Evolutionary conservation across 176 grass and related monocot species (phyloP).

Genomic region (Aegilops longissima): DNA sequence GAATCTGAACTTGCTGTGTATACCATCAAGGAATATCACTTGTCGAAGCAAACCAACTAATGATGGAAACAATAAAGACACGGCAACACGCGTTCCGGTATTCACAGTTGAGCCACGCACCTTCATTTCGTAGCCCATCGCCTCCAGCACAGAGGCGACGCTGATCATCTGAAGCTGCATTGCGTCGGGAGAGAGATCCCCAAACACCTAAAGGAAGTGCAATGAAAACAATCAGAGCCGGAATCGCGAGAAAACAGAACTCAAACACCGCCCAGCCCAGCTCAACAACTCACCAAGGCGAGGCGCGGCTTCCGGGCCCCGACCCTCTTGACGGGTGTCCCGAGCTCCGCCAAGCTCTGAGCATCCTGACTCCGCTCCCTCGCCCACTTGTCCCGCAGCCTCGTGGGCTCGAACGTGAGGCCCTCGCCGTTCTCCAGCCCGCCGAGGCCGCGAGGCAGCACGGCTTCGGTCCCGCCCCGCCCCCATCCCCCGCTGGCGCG

Average conservation of each 20-base stretch:
- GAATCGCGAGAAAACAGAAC: neutral
- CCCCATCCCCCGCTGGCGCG: neutral
- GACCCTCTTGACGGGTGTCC: conserved; percentile 45
- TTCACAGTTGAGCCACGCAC: conserved; percentile 31
- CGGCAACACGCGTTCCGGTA: neutral
- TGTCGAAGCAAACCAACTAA: conserved; percentile 28
- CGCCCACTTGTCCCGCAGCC: conserved; percentile 75
- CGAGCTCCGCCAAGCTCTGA: conserved; percentile 43
- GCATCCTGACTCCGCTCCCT: conserved; percentile 58
- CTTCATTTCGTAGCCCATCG: conserved; percentile 89
- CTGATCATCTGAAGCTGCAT: conserved; percentile 94
- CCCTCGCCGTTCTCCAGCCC: conserved; percentile 54
- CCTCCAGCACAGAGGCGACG: conserved; percentile 69
- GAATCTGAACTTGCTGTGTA: conserved; percentile 13
- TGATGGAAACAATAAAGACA: neutral
- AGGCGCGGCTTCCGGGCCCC: conserved; percentile 69
- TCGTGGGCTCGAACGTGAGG: conserved; percentile 62
- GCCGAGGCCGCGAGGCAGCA: neutral
- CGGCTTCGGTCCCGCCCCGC: neutral
- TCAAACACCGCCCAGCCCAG: neutral
- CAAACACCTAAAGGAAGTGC: conserved; percentile 57
- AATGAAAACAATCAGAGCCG: conserved; percentile 31
- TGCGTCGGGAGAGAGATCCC: conserved; percentile 64
- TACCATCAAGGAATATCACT: neutral
- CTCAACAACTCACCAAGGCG: conserved; percentile 65